Evolutionary conservation across 129 eudicot genomes (phyloP).

Genomic region (Glebionis coronaria): DNA sequence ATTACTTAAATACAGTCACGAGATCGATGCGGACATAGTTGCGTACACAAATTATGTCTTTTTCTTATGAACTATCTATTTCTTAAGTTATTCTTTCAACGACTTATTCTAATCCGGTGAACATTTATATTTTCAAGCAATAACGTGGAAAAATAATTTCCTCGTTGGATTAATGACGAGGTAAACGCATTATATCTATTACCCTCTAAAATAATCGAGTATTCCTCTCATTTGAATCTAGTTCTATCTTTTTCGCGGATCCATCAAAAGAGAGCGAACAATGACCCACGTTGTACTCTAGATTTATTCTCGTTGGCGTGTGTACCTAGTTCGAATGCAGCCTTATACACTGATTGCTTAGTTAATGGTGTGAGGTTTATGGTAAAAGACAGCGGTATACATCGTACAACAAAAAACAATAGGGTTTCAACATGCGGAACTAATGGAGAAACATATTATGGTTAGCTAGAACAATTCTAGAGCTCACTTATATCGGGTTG

Average conservation of each 20-base stretch:
- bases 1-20: not conserved
- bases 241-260: not conserved
- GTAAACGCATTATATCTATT: too few relatives aligned
- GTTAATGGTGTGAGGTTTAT: slow-evolving; percentile 1
- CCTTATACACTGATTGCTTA: not conserved
- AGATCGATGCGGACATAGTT: too few relatives aligned
- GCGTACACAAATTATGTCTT: too few relatives aligned
- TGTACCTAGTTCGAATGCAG: not conserved
- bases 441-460: not conserved
- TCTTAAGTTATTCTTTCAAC: too few relatives aligned
- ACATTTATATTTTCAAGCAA: too few relatives aligned
- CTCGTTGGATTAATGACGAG: too few relatives aligned
- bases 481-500: not conserved
- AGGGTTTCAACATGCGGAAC: not conserved
- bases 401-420: not conserved
- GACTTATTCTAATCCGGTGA: too few relatives aligned
- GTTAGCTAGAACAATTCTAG: not conserved
- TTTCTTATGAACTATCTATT: too few relatives aligned
- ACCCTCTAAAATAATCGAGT: too few relatives aligned
- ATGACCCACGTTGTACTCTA: not conserved
- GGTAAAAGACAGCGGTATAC: not conserved
- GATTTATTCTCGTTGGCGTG: not conserved
- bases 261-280: too few relatives aligned
- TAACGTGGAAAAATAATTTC: too few relatives aligned
- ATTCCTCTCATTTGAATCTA: too few relatives aligned